These are phyloP conservation scores for Haematococcus lacustris DNA, from an alignment of 139 green algal species.

Conservation along the genomic window DNA sequence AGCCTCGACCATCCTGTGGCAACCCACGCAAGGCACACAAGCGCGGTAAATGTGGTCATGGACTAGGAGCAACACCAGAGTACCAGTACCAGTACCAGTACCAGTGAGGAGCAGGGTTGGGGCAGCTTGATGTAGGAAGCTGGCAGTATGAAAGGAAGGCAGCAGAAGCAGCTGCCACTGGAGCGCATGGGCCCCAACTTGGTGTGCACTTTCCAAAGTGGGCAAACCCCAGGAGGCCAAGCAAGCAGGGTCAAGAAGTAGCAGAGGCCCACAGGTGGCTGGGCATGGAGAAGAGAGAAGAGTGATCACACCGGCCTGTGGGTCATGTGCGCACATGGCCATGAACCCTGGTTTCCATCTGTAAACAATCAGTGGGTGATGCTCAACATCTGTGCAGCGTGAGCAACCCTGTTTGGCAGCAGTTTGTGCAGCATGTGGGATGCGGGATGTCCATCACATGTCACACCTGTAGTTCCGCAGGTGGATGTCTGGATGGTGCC, in stretches of 20 bases:
- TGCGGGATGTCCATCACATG: not conserved
- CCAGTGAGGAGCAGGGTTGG: too few species aligned
- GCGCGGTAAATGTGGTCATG: not conserved
- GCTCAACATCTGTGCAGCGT: not conserved
- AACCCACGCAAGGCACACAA: not conserved
- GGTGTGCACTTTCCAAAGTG: too few species aligned
- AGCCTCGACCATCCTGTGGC: not conserved
- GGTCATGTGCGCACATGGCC: too few species aligned
- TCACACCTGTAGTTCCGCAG: slow-evolving; percentile 52
- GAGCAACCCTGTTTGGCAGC: not conserved
- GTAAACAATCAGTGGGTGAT: not conserved
- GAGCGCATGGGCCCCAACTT: too few species aligned
- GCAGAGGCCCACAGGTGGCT: too few species aligned
- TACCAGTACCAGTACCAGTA: too few species aligned
- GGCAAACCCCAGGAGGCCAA: too few species aligned
- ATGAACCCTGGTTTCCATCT: not conserved
- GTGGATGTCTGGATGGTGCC: slow-evolving; percentile 73
- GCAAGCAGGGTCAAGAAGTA: too few species aligned
- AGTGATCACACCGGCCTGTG: not conserved
- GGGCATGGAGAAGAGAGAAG: not conserved
- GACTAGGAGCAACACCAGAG: too few species aligned
- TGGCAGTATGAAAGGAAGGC: too few species aligned
- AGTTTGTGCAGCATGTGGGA: not conserved
- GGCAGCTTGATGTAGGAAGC: too few species aligned
- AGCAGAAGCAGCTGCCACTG: too few species aligned